Evolutionary conservation across 257 asterid species (phyloP).

Genomic region (Prunella vulgaris): DNA sequence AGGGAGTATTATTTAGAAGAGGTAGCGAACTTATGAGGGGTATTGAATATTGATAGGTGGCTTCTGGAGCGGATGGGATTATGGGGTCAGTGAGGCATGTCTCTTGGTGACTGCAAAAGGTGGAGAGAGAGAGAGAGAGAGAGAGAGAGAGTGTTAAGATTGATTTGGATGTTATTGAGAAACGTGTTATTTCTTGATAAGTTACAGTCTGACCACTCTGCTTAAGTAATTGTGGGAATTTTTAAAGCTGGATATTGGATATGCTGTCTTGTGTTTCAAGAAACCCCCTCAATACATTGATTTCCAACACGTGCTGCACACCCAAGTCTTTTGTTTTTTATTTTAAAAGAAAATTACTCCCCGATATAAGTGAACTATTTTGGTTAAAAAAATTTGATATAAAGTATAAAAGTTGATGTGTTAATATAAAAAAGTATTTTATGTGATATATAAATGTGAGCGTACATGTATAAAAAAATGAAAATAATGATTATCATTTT

Average conservation of each 20-base stretch:
- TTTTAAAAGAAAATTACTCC: too few species aligned
- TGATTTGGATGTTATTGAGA: neutral
- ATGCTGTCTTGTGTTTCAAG: conserved; percentile 22
- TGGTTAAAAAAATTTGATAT: too few species aligned
- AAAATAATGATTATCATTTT: too few species aligned
- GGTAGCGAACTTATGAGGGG: neutral
- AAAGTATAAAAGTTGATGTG: too few species aligned
- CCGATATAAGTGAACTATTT: too few species aligned
- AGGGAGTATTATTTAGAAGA: neutral
- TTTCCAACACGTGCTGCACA: too few species aligned
- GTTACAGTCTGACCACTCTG: conserved; percentile 2
- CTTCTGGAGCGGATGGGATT: neutral
- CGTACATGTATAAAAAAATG: too few species aligned
- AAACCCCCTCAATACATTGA: neutral
- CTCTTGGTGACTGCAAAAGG: conserved; percentile 30
- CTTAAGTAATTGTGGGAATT: neutral
- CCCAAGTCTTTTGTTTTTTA: too few species aligned
- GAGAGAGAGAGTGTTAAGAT: neutral
- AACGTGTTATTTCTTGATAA: conserved; percentile 13
- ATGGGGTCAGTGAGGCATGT: neutral
- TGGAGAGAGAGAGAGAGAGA: neutral
- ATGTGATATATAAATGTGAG: too few species aligned
- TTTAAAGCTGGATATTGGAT: neutral
- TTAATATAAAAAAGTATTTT: too few species aligned
- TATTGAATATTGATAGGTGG: neutral